Conservation (phyloP, 768 basidiomycete species). For the Suillus lakei region DNA sequence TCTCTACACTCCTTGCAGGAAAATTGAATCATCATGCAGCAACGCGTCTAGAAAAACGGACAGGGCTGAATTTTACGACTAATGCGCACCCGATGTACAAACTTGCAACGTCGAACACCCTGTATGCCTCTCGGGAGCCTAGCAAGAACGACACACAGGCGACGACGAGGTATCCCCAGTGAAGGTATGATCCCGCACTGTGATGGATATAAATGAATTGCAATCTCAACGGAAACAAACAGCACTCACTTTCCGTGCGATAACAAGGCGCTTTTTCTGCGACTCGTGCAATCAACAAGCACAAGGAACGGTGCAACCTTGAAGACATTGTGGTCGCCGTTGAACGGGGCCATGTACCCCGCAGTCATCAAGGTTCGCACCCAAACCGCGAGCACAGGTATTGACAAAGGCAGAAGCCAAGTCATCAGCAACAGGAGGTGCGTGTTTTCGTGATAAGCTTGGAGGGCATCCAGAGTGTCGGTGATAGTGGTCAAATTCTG, state of each 20-base stretch:
- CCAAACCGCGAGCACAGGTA: conserved; percentile 87
- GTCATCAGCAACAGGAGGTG: conserved; percentile 79
- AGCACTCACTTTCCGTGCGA: conserved; percentile 46
- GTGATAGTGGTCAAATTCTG: background rate
- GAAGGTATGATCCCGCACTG: conserved; percentile 36
- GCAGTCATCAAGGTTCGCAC: conserved; percentile 83
- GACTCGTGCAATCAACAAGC: conserved; percentile 64
- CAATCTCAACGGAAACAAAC: background rate
- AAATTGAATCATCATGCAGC: background rate
- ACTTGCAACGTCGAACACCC: conserved; percentile 67
- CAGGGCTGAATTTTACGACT: background rate
- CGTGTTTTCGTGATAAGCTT: conserved; percentile 53
- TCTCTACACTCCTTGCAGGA: background rate
- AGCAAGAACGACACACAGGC: conserved; percentile 61
- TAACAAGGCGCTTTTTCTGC: conserved; percentile 44
- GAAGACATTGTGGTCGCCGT: conserved; percentile 77
- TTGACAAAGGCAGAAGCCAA: conserved; percentile 77
- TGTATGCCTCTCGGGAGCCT: conserved; percentile 69
- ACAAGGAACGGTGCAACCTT: conserved; percentile 67
- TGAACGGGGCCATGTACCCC: conserved; percentile 78
- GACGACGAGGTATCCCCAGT: conserved; percentile 56
- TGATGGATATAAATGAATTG: conserved; percentile 28
- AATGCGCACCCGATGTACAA: conserved; percentile 25
- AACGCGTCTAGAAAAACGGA: background rate
- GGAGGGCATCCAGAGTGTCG: background rate